Percentiles rank a stretch among this genome's conserved stretches.
Evolutionary conservation across 805 yeast genomes (phyloP).

Genomic region (Sungouiozyma ichnusensis): DNA sequence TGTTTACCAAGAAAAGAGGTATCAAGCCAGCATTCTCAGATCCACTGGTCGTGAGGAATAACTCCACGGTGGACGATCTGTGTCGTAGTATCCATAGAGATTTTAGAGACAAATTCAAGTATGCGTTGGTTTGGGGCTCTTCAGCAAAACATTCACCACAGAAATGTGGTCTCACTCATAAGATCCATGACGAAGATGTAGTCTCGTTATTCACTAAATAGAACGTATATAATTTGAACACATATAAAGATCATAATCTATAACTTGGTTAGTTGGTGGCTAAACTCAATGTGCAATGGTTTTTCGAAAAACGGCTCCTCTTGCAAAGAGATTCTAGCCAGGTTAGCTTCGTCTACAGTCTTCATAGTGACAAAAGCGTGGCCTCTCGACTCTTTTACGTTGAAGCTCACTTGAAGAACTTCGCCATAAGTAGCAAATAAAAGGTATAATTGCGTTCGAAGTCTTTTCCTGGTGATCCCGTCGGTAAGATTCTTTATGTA

Average conservation of each 20-base stretch:
- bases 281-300: constrained; percentile 35
- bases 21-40: constrained; percentile 69
- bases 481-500: constrained; percentile 41
- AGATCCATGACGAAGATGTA: constrained; percentile 86
- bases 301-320: constrained; percentile 44
- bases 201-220: constrained; percentile 82
- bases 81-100: constrained; percentile 91
- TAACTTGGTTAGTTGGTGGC: constrained; percentile 16
- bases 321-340: constrained; percentile 41
- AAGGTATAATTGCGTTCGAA: constrained; percentile 46
- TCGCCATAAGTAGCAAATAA: constrained; percentile 58
- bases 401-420: constrained; percentile 41
- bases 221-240: not conserved
- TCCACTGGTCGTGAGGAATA: constrained; percentile 81
- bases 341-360: constrained; percentile 38
- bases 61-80: constrained; percentile 71
- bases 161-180: constrained; percentile 82
- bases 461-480: constrained; percentile 25
- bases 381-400: constrained; percentile 42
- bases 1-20: constrained; percentile 86
- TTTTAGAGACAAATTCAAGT: constrained; percentile 82
- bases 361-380: constrained; percentile 56
- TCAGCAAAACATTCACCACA: constrained; percentile 94
- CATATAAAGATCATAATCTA: not conserved
- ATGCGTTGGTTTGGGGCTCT: constrained; percentile 94